phyloP scores from a whole-genome alignment of 768 basidiomycete species.

The Suillus placidus region DNA sequence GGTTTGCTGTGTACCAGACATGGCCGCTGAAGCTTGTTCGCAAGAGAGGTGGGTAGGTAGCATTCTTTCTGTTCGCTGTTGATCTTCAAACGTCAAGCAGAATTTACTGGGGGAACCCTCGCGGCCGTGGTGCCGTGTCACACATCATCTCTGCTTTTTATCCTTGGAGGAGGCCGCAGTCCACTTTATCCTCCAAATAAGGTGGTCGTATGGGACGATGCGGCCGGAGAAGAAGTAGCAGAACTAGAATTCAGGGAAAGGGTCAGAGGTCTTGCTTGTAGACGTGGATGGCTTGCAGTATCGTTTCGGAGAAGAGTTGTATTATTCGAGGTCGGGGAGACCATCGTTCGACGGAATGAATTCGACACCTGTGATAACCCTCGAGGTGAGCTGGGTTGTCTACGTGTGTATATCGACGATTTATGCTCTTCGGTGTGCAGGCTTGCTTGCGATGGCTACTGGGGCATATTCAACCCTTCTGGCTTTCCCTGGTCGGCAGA shows the following conservation, averaged over 20 bases:
- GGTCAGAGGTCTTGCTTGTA: slow-evolving; percentile 77
- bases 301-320: slow-evolving; percentile 79
- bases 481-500: slow-evolving; percentile 81
- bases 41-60: slow-evolving; percentile 67
- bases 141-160: slow-evolving; percentile 79
- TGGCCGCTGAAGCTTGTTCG: slow-evolving; percentile 77
- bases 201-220: slow-evolving; percentile 89
- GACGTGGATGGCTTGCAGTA: slow-evolving; percentile 84
- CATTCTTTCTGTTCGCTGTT: slow-evolving; percentile 3
- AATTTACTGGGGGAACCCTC: slow-evolving; percentile 78
- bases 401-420: slow-evolving; percentile 8
- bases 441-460: slow-evolving; percentile 80
- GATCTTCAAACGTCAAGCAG: slow-evolving; percentile 42
- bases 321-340: slow-evolving; percentile 69
- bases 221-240: slow-evolving; percentile 72
- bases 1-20: slow-evolving; percentile 81
- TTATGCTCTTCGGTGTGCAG: slow-evolving; percentile 40
- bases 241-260: slow-evolving; percentile 89
- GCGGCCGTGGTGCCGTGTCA: slow-evolving; percentile 79
- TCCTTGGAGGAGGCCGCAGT: slow-evolving; percentile 85
- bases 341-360: slow-evolving; percentile 65
- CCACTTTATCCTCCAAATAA: slow-evolving; percentile 92
- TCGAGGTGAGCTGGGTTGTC: slow-evolving; percentile 53
- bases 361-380: slow-evolving; percentile 91
- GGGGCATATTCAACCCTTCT: slow-evolving; percentile 79